Conservation (phyloP, 2,329 filamentous ascomycete genomes). For the Calonectria pteridis region DNA sequence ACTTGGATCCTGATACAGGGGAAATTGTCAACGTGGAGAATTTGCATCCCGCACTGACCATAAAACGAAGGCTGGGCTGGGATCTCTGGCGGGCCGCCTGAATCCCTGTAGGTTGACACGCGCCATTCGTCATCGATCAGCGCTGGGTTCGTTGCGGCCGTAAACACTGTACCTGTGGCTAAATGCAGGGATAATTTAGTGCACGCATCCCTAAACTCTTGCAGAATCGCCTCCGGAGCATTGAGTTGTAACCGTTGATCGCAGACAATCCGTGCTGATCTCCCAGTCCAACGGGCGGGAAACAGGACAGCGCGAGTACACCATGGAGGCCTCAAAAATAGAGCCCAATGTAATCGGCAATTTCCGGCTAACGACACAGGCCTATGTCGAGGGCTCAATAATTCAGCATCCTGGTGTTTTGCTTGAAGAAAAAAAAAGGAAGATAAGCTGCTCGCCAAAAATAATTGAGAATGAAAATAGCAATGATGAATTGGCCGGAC, state of each 20-base stretch:
- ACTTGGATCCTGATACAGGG: not conserved
- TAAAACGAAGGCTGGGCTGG: not conserved
- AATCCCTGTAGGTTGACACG: not conserved
- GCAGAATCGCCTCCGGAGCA: not conserved
- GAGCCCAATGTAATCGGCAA: not conserved
- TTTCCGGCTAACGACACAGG: not conserved
- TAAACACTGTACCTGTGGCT: not conserved
- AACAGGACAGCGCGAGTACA: not conserved
- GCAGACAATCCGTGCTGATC: not conserved
- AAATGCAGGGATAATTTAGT: not conserved
- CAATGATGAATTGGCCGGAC: too few species aligned
- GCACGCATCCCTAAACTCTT: not conserved
- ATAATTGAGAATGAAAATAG: too few species aligned
- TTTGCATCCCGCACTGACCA: conserved; percentile 7
- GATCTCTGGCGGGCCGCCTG: not conserved
- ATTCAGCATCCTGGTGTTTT: not conserved
- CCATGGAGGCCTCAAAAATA: not conserved
- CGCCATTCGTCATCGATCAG: conserved; percentile 3
- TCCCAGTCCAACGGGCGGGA: not conserved
- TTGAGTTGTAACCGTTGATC: not conserved
- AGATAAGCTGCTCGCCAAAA: too few species aligned
- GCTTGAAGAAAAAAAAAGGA: not conserved
- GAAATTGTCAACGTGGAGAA: conserved; percentile 5
- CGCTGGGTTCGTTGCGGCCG: not conserved
- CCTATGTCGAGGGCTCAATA: not conserved